A percentile compares a stretch with the other conserved stretches of the same genome.
Evolutionary conservation across 257 asterid species (phyloP).

Genomic region (Misopates orontium): DNA sequence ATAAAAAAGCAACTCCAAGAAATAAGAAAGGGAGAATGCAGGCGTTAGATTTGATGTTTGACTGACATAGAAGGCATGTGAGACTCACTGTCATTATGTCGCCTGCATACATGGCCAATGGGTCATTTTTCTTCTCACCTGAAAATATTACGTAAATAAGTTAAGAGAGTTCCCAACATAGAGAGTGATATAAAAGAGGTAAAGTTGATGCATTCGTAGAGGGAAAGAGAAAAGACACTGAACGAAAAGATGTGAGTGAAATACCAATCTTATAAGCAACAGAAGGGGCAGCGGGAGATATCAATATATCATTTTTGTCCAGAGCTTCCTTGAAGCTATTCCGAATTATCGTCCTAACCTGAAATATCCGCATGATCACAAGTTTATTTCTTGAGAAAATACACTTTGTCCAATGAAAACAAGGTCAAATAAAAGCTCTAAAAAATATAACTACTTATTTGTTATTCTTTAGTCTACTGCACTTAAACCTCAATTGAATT

Average conservation of each 20-base stretch:
- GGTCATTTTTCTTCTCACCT: constrained; percentile 99
- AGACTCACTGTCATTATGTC: constrained; percentile 94
- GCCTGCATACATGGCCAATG: constrained; percentile 98
- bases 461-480: constrained; percentile 5
- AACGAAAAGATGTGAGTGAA: constrained; percentile 16
- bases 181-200: constrained; percentile 8
- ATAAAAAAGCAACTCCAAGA: too few species aligned
- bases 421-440: too few species aligned
- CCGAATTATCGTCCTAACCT: constrained; percentile 86
- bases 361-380: constrained; percentile 27
- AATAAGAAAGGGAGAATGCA: too few species aligned
- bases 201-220: not conserved
- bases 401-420: too few species aligned
- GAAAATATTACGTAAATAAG: constrained; percentile 30
- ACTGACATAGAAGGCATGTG: not conserved
- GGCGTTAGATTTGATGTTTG: too few species aligned
- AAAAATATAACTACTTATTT: not conserved
- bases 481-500: not conserved
- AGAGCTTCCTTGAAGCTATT: constrained; percentile 78
- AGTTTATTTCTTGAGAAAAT: too few species aligned
- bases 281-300: constrained; percentile 95
- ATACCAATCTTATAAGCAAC: constrained; percentile 87
- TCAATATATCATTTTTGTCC: constrained; percentile 74
- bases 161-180: constrained; percentile 4
- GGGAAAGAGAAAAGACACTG: constrained; percentile 19